These are phyloP conservation scores for Choricystis sp. DNA, from an alignment of 139 green algal species.

Conservation along the genomic window DNA sequence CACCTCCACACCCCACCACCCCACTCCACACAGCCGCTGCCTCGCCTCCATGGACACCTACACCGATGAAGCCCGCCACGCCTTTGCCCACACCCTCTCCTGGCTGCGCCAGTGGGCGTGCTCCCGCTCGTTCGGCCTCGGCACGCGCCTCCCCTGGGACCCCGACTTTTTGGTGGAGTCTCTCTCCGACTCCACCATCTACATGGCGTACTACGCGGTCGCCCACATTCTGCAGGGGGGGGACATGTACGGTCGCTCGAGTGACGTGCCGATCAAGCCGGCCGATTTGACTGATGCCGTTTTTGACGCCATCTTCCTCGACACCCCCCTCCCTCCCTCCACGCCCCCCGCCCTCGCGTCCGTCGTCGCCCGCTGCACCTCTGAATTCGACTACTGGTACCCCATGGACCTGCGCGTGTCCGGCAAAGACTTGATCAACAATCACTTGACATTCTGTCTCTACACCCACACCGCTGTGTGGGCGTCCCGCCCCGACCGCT, in stretches of 20 bases:
- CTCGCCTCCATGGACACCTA: conserved; percentile 66
- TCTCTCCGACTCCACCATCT: conserved; percentile 95
- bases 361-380: conserved; percentile 46
- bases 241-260: conserved; percentile 70
- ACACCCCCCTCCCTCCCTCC: conserved; percentile 25
- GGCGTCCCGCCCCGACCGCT: conserved; percentile 25
- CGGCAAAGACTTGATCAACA: conserved; percentile 96
- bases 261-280: conserved; percentile 25
- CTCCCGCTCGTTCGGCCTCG: conserved; percentile 87
- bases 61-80: conserved; percentile 13
- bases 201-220: conserved; percentile 99
- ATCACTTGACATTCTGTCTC: conserved; percentile 96
- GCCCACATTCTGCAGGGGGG: conserved; percentile 67
- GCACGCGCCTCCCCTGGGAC: conserved; percentile 89
- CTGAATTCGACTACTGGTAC: conserved; percentile 98
- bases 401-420: conserved; percentile 91
- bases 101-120: conserved; percentile 98
- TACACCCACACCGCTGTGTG: conserved; percentile 97
- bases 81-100: conserved; percentile 69
- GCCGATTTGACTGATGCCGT: conserved; percentile 75
- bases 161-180: conserved; percentile 92
- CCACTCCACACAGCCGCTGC: too few relatives aligned
- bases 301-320: conserved; percentile 85
- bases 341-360: conserved; percentile 36
- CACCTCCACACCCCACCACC: too few relatives aligned